Base-by-base conservation (phyloP, 768 basidiomycete species). In the Collybiopsis luxurians region DNA sequence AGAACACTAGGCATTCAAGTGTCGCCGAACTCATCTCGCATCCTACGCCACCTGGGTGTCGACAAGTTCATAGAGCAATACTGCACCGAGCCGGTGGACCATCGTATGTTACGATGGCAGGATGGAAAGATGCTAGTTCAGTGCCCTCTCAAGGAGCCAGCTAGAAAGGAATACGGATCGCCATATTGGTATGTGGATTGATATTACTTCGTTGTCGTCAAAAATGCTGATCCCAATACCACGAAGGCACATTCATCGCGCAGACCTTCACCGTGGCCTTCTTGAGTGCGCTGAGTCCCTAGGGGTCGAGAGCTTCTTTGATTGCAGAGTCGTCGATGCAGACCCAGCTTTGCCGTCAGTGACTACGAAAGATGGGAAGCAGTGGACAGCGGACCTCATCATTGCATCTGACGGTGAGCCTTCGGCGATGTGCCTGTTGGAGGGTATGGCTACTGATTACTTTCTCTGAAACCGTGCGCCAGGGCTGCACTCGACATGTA, bases 51-150 rank as follows among this genome's bases (percentile, higher is more conserved):
- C 43, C 56, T 61, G 4, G 60, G 60, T 12, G 26, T 61, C 30
- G 60, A 59, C 43, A 56, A 61, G 38, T 61, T 54, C 54, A 56
- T 61, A n/a, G 60, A 61, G 48, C 59, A 28, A 52, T 61, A 61
- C 19, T 58, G 57, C 49, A 59, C 58, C 19, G 60, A 61, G 36
- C 60, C 60, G n/a, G 44, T 61, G 40, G 60, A 61, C 40, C 11
- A 59, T 15, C 47, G 47, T 42, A 61, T 61, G 60, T 59, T 61
- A 57, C 60, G 60, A 19, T 61, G 60, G 60, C 45, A 61, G 34
- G 34, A 59, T 28, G 60, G 60, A 11, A 53, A 59, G n/a, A 26
- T 61, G 7, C 47, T 59, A 28, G 60, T 61, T 19, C 47, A 59
- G 43, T 19, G 13, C 47, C 60, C 60, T 12, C 60, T 61, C 40